Percentiles rank a stretch among this genome's conserved stretches.
Conservation (phyloP, 2,329 filamentous ascomycete genomes). For the Chrysoporthe deuterocubensis region DNA sequence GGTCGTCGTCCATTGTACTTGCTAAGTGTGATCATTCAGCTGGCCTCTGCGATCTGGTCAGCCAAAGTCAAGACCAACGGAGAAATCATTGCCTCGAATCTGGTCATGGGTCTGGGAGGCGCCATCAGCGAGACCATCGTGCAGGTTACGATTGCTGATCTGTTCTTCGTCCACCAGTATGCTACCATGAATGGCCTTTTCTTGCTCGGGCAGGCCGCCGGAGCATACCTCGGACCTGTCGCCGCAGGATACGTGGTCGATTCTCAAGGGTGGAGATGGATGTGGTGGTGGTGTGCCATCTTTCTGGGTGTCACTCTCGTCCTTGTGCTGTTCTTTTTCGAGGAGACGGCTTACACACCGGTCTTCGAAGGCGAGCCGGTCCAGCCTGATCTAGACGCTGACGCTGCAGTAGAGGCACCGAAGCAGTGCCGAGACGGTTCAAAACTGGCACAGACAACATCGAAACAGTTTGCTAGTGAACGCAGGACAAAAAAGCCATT, state of each 20-base stretch:
- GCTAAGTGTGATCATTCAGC: constrained; percentile 27
- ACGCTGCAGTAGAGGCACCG: not conserved
- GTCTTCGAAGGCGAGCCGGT: constrained; percentile 11
- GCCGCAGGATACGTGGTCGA: constrained; percentile 31
- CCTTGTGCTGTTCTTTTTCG: constrained; percentile 8
- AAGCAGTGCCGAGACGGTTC: not conserved
- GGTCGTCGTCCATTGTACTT: constrained; percentile 41
- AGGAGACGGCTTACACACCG: constrained; percentile 2
- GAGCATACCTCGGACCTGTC: constrained; percentile 30
- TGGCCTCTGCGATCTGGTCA: constrained; percentile 30
- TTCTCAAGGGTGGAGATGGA: constrained; percentile 38
- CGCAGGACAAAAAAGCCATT: not conserved
- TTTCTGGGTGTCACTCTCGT: not conserved
- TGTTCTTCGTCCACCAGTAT: constrained; percentile 39
- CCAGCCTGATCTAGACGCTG: not conserved
- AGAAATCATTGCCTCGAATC: constrained; percentile 28
- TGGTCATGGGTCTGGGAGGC: constrained; percentile 41
- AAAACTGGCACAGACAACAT: not conserved
- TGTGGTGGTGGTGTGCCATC: constrained; percentile 33
- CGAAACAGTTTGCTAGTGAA: too few relatives aligned
- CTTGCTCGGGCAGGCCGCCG: constrained; percentile 35
- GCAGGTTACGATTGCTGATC: constrained; percentile 42
- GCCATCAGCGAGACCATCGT: constrained; percentile 45
- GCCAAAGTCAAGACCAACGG: constrained; percentile 27
- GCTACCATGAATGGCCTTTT: constrained; percentile 38